phyloP scores from a whole-genome alignment of 2,329 filamentous ascomycete species.

The Calonectria naviculata region DNA sequence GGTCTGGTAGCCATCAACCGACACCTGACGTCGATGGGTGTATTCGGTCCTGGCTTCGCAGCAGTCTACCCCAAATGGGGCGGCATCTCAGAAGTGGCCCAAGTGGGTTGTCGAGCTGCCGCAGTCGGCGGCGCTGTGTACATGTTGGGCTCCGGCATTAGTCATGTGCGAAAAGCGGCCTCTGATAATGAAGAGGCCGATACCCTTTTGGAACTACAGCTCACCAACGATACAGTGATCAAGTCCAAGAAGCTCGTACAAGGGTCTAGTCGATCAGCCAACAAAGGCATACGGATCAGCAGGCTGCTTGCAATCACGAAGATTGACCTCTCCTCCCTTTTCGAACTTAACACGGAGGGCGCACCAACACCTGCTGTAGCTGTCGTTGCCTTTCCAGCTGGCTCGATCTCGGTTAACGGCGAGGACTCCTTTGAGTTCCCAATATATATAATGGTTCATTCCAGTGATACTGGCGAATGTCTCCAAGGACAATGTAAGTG shows the following conservation, averaged over 20 bases:
- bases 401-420: constrained; percentile 53
- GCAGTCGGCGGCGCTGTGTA: constrained; percentile 94
- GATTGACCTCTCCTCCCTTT: constrained; percentile 72
- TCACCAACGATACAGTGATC: constrained; percentile 69
- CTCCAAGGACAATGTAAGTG: constrained; percentile 89
- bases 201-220: constrained; percentile 54
- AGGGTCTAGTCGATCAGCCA: constrained; percentile 46
- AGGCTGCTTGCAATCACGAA: constrained; percentile 77
- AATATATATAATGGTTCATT: constrained; percentile 77
- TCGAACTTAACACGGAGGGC: constrained; percentile 78
- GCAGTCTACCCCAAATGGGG: constrained; percentile 95
- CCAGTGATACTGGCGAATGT: constrained; percentile 93
- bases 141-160: constrained; percentile 80
- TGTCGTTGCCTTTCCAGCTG: constrained; percentile 73
- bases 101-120: constrained; percentile 89
- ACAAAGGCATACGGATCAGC: constrained; percentile 55
- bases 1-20: constrained; percentile 80
- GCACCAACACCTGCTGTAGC: constrained; percentile 80
- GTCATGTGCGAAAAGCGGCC: constrained; percentile 40
- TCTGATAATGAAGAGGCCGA: constrained; percentile 35
- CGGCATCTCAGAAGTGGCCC: constrained; percentile 86
- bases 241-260: constrained; percentile 66
- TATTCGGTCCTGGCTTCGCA: constrained; percentile 90
- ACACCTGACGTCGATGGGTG: constrained; percentile 87
- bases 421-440: constrained; percentile 55